phyloP scores from a whole-genome alignment of 352 stramenopile genomes.

The Pythium brachiatum region DNA sequence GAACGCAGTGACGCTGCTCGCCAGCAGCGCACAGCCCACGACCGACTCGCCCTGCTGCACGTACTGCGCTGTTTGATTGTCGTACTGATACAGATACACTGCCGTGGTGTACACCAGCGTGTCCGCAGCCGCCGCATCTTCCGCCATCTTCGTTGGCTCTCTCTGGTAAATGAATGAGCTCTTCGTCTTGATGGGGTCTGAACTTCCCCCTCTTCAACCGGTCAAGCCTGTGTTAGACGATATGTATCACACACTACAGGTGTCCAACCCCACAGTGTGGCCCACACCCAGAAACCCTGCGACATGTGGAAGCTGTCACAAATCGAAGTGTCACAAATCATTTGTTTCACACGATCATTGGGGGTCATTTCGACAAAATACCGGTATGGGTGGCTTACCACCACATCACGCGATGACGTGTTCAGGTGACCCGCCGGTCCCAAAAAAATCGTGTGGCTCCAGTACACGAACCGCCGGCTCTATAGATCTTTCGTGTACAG shows the following conservation, averaged over 20 bases:
- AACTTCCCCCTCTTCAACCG: slow-evolving; percentile 11
- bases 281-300: neutral
- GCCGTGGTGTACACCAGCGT: slow-evolving; percentile 62
- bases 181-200: neutral
- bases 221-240: slow-evolving; percentile 2
- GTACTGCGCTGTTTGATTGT: slow-evolving; percentile 47
- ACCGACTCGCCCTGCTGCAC: slow-evolving; percentile 54
- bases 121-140: slow-evolving; percentile 20
- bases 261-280: neutral
- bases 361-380: neutral
- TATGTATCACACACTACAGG: slow-evolving; percentile 3
- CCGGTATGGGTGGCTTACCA: neutral
- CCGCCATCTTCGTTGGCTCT: neutral
- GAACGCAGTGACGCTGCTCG: slow-evolving; percentile 27
- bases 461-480: neutral
- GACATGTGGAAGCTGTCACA: neutral
- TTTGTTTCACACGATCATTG: neutral
- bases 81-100: slow-evolving; percentile 74
- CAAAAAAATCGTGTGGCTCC: slow-evolving; percentile 16
- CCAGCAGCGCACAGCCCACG: slow-evolving; percentile 60
- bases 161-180: neutral
- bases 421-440: neutral
- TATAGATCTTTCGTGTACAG: slow-evolving; percentile 7
- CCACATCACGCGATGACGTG: neutral
- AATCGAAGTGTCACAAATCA: neutral